phyloP scores from a whole-genome alignment of 768 basidiomycete species.

The Kwoniella dejecticola region DNA sequence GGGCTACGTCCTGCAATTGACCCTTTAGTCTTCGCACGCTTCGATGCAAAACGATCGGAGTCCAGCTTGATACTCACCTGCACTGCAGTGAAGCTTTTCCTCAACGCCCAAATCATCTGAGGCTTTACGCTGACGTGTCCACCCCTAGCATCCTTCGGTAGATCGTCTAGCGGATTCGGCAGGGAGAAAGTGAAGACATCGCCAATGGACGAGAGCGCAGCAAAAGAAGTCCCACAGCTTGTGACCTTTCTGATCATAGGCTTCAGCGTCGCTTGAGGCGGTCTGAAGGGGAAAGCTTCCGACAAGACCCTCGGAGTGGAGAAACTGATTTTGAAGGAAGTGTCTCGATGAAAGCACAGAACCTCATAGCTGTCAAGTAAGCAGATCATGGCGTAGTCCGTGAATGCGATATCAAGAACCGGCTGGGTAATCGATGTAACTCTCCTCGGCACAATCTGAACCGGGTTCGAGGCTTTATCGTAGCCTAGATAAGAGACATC shows the following conservation, averaged over 20 bases:
- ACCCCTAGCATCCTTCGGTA: conserved; percentile 54
- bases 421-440: conserved; percentile 75
- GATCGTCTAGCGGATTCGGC: conserved; percentile 51
- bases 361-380: conserved; percentile 79
- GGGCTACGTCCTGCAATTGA: conserved; percentile 72
- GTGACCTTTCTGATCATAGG: conserved; percentile 77
- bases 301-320: conserved; percentile 74
- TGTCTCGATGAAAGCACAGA: conserved; percentile 76
- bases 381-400: conserved; percentile 82
- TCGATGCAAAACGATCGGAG: not conserved
- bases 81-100: conserved; percentile 82
- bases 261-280: conserved; percentile 71
- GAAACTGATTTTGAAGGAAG: conserved; percentile 77
- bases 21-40: conserved; percentile 2
- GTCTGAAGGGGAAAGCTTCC: conserved; percentile 74
- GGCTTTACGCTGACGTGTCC: conserved; percentile 64
- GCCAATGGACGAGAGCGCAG: conserved; percentile 79
- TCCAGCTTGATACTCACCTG: conserved; percentile 58
- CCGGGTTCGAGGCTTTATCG: conserved; percentile 70
- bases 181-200: conserved; percentile 83
- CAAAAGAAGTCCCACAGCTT: conserved; percentile 75
- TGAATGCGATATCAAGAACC: conserved; percentile 66
- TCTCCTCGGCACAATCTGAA: conserved; percentile 75
- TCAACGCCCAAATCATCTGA: conserved; percentile 85
- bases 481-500: conserved; percentile 63